Percentiles rank a stretch among this genome's conserved stretches.
phyloP scores from a whole-genome alignment of 108 stramenopile species.

The Hondaea fermentalgiana region DNA sequence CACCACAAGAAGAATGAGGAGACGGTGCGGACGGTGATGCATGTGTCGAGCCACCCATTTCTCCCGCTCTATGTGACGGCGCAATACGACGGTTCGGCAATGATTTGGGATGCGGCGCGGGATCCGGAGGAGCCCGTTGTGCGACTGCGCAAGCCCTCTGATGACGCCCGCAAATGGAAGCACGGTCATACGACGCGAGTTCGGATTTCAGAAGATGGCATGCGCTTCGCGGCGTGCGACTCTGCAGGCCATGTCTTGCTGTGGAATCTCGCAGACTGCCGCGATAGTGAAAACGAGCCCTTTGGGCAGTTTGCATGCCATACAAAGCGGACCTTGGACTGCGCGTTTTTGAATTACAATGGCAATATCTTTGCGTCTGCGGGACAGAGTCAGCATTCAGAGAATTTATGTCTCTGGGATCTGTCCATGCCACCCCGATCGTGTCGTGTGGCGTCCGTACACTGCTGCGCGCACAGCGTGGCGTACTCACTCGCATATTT shows the following conservation, averaged over 20 bases:
- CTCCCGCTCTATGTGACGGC: background rate
- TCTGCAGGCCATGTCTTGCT: background rate
- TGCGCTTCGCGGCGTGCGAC: background rate
- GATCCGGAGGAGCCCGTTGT: background rate
- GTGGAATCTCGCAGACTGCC: background rate
- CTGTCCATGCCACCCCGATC: background rate
- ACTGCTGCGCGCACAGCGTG: background rate
- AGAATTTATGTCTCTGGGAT: slow-evolving; percentile 2
- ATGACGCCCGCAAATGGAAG: background rate
- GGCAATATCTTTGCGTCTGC: background rate
- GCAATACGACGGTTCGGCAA: background rate
- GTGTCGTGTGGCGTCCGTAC: background rate
- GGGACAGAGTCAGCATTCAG: background rate
- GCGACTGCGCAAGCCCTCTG: background rate
- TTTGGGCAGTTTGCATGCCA: background rate
- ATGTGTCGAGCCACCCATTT: slow-evolving; percentile 3
- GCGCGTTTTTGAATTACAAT: background rate
- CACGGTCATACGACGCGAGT: background rate
- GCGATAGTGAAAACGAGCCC: background rate
- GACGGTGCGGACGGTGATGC: background rate
- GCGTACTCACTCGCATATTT: background rate
- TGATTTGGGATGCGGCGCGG: background rate
- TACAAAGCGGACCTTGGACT: background rate
- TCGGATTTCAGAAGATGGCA: background rate
- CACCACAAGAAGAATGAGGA: background rate